Percentiles rank a stretch among this genome's conserved stretches.
Evolutionary conservation across 2,329 filamentous ascomycete genomes (phyloP).

Genomic region (Colletotrichum tamarilloi): DNA sequence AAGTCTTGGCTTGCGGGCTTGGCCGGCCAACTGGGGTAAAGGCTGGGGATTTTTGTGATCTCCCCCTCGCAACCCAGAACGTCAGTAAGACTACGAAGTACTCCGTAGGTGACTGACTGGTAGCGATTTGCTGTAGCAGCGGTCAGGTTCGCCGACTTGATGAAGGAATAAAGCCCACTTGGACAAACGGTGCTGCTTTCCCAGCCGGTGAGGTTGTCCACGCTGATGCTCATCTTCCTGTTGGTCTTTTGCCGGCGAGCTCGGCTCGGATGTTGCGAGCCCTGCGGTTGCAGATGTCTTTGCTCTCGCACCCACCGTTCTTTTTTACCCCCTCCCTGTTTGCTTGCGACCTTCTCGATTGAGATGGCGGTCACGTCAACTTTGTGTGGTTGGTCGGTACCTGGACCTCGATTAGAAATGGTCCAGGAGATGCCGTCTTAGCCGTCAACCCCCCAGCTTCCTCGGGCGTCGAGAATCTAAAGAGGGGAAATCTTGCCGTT

Average conservation of each 20-base stretch:
- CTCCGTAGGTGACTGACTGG: not conserved
- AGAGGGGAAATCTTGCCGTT: not conserved
- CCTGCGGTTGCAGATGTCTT: not conserved
- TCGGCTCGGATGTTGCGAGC: conserved; percentile 17
- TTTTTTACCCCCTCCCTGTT: not conserved
- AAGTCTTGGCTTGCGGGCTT: conserved; percentile 15
- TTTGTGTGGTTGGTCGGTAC: not conserved
- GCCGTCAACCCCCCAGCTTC: conserved; percentile 15
- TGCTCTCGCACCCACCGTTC: not conserved
- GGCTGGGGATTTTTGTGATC: conserved; percentile 22
- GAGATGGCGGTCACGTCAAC: conserved; percentile 19
- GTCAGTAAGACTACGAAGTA: not conserved
- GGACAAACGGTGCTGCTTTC: conserved; percentile 9
- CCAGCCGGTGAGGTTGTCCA: conserved; percentile 21
- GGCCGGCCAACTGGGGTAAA: conserved; percentile 16
- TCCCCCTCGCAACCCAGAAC: conserved; percentile 3
- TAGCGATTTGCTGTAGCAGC: not conserved
- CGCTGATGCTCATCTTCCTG: not conserved
- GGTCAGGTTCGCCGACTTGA: not conserved
- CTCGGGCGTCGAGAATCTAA: not conserved
- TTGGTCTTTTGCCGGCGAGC: not conserved
- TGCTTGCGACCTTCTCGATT: conserved; percentile 32
- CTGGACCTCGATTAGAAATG: conserved; percentile 4
- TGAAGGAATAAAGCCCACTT: conserved; percentile 19
- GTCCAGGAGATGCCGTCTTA: conserved; percentile 22